Percentiles rank a stretch among this genome's conserved stretches.
Conservation (phyloP, 768 basidiomycete genomes). For the Lactarius sp. region DNA sequence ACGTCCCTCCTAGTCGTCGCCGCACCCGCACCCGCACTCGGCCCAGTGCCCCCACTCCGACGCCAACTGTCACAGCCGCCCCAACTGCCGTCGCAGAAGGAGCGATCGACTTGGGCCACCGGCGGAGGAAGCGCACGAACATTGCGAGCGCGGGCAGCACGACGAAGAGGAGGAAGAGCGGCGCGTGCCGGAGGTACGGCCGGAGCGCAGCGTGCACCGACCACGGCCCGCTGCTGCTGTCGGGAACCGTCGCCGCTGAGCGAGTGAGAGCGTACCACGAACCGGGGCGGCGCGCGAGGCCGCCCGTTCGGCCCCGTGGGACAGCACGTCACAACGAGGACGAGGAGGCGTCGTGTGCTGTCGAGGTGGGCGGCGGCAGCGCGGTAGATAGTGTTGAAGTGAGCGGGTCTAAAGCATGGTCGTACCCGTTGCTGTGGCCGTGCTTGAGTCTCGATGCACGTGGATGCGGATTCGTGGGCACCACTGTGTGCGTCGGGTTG, state of each 20-base stretch:
- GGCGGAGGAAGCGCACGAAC: conserved; percentile 17
- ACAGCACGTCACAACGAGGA: conserved; percentile 1
- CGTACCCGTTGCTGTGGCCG: background rate
- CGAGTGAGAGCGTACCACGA: conserved; percentile 2
- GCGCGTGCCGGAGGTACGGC: conserved; percentile 14
- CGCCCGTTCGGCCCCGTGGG: background rate
- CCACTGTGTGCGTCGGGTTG: too few relatives aligned
- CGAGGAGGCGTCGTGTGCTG: background rate
- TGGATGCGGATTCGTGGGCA: conserved; percentile 19
- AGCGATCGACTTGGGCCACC: background rate
- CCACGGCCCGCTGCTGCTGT: background rate
- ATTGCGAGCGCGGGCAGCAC: conserved; percentile 20
- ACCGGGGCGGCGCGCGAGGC: background rate
- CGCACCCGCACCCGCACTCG: background rate
- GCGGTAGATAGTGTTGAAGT: conserved; percentile 2
- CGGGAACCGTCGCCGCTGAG: background rate
- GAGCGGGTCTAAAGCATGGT: conserved; percentile 1
- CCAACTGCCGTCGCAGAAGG: background rate
- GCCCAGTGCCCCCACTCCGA: background rate
- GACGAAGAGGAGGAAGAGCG: conserved; percentile 20
- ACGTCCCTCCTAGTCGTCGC: conserved; percentile 15
- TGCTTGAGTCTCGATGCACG: background rate
- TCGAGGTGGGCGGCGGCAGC: background rate
- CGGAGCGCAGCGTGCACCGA: conserved; percentile 10
- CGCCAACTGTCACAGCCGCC: background rate